Conservation (phyloP, 2,329 filamentous ascomycete genomes). For the Pseudogymnoascus sp. region DNA sequence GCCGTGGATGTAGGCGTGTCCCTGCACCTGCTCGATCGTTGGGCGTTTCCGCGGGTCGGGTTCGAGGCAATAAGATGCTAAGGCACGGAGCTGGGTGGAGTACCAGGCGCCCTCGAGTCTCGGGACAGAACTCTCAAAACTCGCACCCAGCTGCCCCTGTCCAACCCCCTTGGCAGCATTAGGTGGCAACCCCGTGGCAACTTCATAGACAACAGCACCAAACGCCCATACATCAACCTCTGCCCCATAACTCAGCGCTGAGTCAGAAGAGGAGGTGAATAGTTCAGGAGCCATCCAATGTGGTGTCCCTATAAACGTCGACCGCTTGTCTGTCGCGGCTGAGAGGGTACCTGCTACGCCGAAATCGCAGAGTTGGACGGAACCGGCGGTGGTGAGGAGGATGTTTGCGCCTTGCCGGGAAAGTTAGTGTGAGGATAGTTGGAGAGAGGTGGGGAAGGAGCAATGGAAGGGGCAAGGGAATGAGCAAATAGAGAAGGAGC, state of each 20-base stretch:
- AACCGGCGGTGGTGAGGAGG: constrained; percentile 65
- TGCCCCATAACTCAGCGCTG: constrained; percentile 55
- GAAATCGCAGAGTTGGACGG: constrained; percentile 77
- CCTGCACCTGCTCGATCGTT: constrained; percentile 58
- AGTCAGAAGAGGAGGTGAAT: constrained; percentile 43
- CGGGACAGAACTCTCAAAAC: constrained; percentile 54
- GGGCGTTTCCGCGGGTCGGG: constrained; percentile 52
- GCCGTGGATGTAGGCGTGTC: constrained; percentile 59
- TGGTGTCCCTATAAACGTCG: constrained; percentile 73
- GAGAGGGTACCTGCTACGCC: constrained; percentile 65
- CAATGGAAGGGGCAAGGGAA: too few relatives aligned
- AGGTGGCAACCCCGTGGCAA: constrained; percentile 69
- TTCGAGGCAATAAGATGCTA: constrained; percentile 62
- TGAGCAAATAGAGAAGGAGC: too few relatives aligned
- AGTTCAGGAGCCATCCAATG: constrained; percentile 84
- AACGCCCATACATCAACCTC: constrained; percentile 81
- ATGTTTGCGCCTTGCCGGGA: constrained; percentile 55
- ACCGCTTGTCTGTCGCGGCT: constrained; percentile 64
- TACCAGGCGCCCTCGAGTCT: constrained; percentile 64
- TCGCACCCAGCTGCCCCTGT: constrained; percentile 40
- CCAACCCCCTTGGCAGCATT: constrained; percentile 48
- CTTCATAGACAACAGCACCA: constrained; percentile 71
- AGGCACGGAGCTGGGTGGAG: constrained; percentile 57
- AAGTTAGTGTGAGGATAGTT: background rate
- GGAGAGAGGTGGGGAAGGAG: background rate